Conservation (phyloP, 2,329 filamentous ascomycete genomes). For the Penicillium crustosum region DNA sequence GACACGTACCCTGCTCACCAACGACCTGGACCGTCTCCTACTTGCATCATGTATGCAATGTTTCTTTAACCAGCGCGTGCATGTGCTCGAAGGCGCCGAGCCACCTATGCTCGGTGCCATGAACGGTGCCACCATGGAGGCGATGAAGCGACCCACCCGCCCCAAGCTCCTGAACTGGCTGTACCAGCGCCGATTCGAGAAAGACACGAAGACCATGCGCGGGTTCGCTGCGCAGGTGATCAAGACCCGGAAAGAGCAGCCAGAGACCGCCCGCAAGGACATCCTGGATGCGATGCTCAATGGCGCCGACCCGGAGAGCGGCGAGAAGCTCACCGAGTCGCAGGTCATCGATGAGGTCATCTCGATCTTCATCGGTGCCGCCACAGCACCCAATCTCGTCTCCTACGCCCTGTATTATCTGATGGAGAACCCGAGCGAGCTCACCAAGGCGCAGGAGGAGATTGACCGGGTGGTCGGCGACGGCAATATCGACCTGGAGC, state of each 20-base stretch:
- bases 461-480: conserved; percentile 51
- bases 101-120: conserved; percentile 54
- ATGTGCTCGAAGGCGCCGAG: conserved; percentile 46
- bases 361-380: conserved; percentile 62
- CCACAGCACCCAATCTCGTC: conserved; percentile 68
- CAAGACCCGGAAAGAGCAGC: conserved; percentile 53
- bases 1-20: conserved; percentile 44
- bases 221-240: conserved; percentile 57
- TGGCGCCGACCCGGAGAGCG: conserved; percentile 60
- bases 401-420: conserved; percentile 65
- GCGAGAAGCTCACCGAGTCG: conserved; percentile 55
- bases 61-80: conserved; percentile 52
- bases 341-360: conserved; percentile 67
- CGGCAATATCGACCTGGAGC: conserved; percentile 46
- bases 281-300: conserved; percentile 60
- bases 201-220: conserved; percentile 54
- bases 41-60: conserved; percentile 51
- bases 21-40: conserved; percentile 54
- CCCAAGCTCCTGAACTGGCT: conserved; percentile 54
- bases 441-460: conserved; percentile 63
- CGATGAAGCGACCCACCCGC: conserved; percentile 55
- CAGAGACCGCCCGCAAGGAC: conserved; percentile 53
- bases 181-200: conserved; percentile 54
- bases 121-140: conserved; percentile 56
- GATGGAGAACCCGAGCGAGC: conserved; percentile 59